Evolutionary conservation across 495 filamentous ascomycete species (phyloP).

Genomic region (Ramalina intermedia): DNA sequence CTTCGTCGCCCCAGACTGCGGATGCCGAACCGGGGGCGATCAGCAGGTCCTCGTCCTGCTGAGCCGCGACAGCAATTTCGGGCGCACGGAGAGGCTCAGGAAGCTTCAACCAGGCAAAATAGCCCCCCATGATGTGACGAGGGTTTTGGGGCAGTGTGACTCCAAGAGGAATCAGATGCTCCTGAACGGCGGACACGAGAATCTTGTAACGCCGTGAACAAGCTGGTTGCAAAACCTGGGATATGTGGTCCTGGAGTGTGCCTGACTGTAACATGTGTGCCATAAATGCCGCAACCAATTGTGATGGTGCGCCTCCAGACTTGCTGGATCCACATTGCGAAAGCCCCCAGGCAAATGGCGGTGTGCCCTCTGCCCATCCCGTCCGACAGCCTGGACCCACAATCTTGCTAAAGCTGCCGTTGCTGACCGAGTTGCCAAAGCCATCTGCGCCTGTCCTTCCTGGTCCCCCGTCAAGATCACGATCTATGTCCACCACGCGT

Average conservation of each 20-base stretch:
- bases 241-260: constrained; percentile 33
- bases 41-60: constrained; percentile 43
- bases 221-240: constrained; percentile 32
- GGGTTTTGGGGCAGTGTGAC: constrained; percentile 29
- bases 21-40: constrained; percentile 53
- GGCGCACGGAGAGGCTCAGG: constrained; percentile 35
- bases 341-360: constrained; percentile 50
- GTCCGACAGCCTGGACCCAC: constrained; percentile 64
- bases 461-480: constrained; percentile 40
- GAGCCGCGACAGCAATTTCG: constrained; percentile 39
- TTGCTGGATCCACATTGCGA: constrained; percentile 51
- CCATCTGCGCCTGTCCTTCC: constrained; percentile 22
- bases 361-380: constrained; percentile 67
- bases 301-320: constrained; percentile 65
- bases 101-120: constrained; percentile 66
- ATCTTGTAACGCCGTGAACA: constrained; percentile 42
- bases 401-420: constrained; percentile 77
- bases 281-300: constrained; percentile 53
- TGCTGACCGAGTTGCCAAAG: constrained; percentile 66
- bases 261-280: constrained; percentile 40
- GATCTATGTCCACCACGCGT: constrained; percentile 64
- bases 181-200: constrained; percentile 38
- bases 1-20: constrained; percentile 44
- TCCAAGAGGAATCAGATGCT: constrained; percentile 44
- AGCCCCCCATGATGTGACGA: constrained; percentile 42